Evolutionary conservation across 202 grass and related monocot genomes (phyloP), one percentile per base, ranked within the genome.

Genomic region (Panicum hallii): DNA sequence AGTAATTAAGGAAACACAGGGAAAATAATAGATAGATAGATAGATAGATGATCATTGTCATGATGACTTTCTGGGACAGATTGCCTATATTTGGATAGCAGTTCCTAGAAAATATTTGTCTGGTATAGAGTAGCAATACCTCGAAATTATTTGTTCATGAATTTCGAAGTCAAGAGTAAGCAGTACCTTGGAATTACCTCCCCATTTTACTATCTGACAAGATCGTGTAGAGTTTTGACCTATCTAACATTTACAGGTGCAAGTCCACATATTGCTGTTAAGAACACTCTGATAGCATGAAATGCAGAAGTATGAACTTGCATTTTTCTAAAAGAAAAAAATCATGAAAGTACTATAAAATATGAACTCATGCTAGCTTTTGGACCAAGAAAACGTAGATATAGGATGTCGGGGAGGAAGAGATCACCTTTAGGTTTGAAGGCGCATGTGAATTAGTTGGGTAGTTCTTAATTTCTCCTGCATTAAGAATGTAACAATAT

Each of bases 381-480:
- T 85, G 65, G 65, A 49, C 57, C 7, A 72, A 77, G 64, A 75
- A 77, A 83, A 44, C 28, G 13, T 68, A 78, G 22, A 72, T 73
- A 38, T 67, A 77, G 69, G 80, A 19, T 44, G 34, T 36, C 16
- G 2, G 32, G 16, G 34, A 78, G 19, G 56, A 54, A 72, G 46
- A 57, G 22, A 60, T 85, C 72, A 91, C 89, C 85, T 91, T 88
- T 82, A 77, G 13, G 36, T 75, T 80, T 84, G 89, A 71, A 43
- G 71, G 58, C 14, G n/a, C 78, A 23, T 1, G 5, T 82, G 81
- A 50, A 57, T 88, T 85, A 60, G 36, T 77, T 72, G 77, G 72
- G 65, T 81, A 61, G 41, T 72, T 91, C 70, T 81, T 91, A 74
- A 34, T 81, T 53, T 81, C 77, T 73, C 89, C 89, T 91, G 81